Percentiles rank a stretch among this genome's conserved stretches.
Evolutionary conservation across 176 grass and related monocot species (phyloP).

Genomic region (Aegilops longissima): DNA sequence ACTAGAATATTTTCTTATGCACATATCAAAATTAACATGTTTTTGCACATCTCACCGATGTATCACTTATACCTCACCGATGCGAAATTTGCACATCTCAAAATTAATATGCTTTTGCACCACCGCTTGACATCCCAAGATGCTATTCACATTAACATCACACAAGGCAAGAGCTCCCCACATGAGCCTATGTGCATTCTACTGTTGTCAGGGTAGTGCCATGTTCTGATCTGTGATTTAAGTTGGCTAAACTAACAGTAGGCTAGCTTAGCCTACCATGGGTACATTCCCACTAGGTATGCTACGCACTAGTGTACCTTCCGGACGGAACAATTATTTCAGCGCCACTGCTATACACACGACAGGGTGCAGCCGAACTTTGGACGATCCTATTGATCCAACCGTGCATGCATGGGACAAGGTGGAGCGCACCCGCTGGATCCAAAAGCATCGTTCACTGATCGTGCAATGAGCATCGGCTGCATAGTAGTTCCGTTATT

Average conservation of each 20-base stretch:
- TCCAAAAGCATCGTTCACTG: no score
- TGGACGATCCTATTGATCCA: no score
- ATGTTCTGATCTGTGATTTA: not conserved
- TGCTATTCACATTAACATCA: not conserved
- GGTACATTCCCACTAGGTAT: not conserved
- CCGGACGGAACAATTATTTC: not conserved
- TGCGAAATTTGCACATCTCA: not conserved
- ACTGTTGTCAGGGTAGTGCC: not conserved
- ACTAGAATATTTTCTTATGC: no score
- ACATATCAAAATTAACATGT: no score
- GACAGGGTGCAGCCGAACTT: no score
- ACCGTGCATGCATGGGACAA: no score
- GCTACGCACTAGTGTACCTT: constrained; percentile 23
- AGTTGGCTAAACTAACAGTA: not conserved
- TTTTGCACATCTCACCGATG: no score
- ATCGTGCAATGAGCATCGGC: no score
- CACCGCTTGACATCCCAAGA: not conserved
- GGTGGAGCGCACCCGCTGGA: no score
- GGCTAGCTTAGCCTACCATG: not conserved
- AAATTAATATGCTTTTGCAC: not conserved
- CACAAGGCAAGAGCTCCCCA: not conserved
- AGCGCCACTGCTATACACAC: no score
- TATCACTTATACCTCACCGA: no score
- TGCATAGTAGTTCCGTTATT: not conserved
- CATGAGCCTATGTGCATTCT: not conserved